Evolutionary conservation across 1,139 yeast genomes (phyloP).

Genomic region (Candida freyschussii): DNA sequence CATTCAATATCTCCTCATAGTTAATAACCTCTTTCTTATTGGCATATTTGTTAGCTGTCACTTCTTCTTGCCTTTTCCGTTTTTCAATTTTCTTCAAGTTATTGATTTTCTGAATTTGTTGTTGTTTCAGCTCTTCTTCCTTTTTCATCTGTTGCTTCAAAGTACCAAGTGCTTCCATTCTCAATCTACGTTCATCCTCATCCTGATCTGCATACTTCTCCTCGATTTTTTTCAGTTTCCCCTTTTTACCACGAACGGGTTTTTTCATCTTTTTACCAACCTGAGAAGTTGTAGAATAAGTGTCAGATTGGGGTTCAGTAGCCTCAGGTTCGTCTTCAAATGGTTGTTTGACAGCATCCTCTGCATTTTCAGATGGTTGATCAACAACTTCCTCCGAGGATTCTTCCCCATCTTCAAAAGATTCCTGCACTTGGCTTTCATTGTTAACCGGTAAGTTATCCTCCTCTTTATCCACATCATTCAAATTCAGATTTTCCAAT

Average conservation of each 20-base stretch:
- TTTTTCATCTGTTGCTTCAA: conserved; percentile 43
- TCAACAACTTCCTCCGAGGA: conserved; percentile 9
- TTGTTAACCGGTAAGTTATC: conserved; percentile 10
- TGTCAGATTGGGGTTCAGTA: conserved; percentile 10
- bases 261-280: conserved; percentile 24
- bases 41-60: conserved; percentile 46
- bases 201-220: conserved; percentile 87
- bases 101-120: conserved; percentile 31
- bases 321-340: conserved; percentile 4
- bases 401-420: conserved; percentile 10
- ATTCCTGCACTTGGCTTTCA: conserved; percentile 10
- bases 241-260: conserved; percentile 75
- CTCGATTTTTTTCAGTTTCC: conserved; percentile 77
- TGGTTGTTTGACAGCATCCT: background rate
- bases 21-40: conserved; percentile 29
- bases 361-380: conserved; percentile 2
- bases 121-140: conserved; percentile 32
- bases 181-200: conserved; percentile 71
- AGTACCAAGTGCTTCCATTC: conserved; percentile 83
- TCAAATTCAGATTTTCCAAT: conserved; percentile 25
- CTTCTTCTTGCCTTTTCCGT: conserved; percentile 45
- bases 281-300: conserved; percentile 14
- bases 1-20: conserved; percentile 31
- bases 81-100: conserved; percentile 31
- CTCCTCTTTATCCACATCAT: conserved; percentile 20